Base-by-base conservation (phyloP, 2,329 filamentous ascomycete species). In the Neofusicoccum cordaticola region DNA sequence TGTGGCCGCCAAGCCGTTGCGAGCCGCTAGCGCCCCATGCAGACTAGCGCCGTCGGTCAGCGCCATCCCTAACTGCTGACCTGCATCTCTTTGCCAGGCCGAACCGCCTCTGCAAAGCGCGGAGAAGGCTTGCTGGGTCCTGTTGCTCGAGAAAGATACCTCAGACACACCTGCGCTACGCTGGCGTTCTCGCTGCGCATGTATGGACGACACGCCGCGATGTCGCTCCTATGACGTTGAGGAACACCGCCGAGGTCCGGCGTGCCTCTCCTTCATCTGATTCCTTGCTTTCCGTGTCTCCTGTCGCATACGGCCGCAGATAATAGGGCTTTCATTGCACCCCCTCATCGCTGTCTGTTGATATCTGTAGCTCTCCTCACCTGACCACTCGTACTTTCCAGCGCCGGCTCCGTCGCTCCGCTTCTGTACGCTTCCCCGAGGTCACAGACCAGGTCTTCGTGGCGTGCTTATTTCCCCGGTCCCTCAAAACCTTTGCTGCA, bases 1-100 rank as follows among this genome's bases (percentile, higher is more conserved):
- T 52, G 39, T 39, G 61, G 48, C 60, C 60, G 61, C 60, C 60
- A 62, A 63, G 60, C 60, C 37, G 9, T 44, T 41, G 61, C 42
- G 48, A 47, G 60, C 51, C 61, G 61, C 61, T 63, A 63, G 51
- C 11, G 2, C 39, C 48, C 15, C 12, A 61, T 6, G 15, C 9
- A 8, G 52, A 17, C 12, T 58, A 58, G 52, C 52, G 52, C 2
- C 1, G 1, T 50, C 11, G 19, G 63, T 51, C 37, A 64, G 63
- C 52, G 50, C 42, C 44, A 39, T 17, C 27, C 27, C 19, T 5
- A 7, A 35, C 41, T 22, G 39, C 61, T 47, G n/a, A n/a, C 13
- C 35, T 19, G 27, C 35, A 34, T 19, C 37, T 17, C n/a, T 62
- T 6, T 31, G 15, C 34, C 34, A 5, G 52, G 47, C 37, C 4